Conservation (phyloP, 2,329 filamentous ascomycete genomes). For the Cladophialophora exuberans region DNA sequence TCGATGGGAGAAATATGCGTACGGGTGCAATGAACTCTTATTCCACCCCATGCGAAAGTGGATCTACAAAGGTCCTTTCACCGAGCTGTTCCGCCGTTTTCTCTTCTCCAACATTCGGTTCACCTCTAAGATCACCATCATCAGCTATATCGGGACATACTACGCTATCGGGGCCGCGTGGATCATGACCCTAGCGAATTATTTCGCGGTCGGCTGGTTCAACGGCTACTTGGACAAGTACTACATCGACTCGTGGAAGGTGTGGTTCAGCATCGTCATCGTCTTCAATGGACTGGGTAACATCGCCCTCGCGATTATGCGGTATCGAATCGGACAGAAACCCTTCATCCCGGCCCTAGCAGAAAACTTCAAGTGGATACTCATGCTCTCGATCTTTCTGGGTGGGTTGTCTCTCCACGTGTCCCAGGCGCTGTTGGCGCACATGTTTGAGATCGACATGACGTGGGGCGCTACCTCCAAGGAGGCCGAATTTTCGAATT, state of each 20-base stretch:
- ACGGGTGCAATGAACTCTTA: slow-evolving; percentile 79
- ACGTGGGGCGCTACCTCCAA: slow-evolving; percentile 84
- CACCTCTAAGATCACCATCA: slow-evolving; percentile 70
- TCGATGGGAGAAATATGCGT: slow-evolving; percentile 86
- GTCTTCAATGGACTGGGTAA: slow-evolving; percentile 69
- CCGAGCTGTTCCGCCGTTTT: slow-evolving; percentile 75
- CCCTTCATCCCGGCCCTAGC: slow-evolving; percentile 54
- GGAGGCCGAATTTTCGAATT: slow-evolving; percentile 71
- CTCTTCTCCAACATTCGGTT: slow-evolving; percentile 65
- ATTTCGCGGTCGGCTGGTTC: slow-evolving; percentile 72
- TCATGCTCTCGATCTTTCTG: slow-evolving; percentile 73
- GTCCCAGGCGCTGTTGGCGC: slow-evolving; percentile 74
- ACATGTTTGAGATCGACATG: slow-evolving; percentile 84
- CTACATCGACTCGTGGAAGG: slow-evolving; percentile 69
- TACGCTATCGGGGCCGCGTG: slow-evolving; percentile 72
- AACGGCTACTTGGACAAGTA: slow-evolving; percentile 68
- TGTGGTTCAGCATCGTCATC: slow-evolving; percentile 65
- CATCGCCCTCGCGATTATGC: slow-evolving; percentile 62
- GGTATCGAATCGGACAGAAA: slow-evolving; percentile 63
- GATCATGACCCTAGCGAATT: slow-evolving; percentile 68
- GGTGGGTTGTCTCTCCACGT: slow-evolving; percentile 81
- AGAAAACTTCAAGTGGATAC: slow-evolving; percentile 66
- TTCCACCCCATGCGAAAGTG: slow-evolving; percentile 78
- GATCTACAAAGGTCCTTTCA: slow-evolving; percentile 75
- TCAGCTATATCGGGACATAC: slow-evolving; percentile 72